Evolutionary conservation across 2,329 filamentous ascomycete species (phyloP).

Genomic region (Shiraia sp.): DNA sequence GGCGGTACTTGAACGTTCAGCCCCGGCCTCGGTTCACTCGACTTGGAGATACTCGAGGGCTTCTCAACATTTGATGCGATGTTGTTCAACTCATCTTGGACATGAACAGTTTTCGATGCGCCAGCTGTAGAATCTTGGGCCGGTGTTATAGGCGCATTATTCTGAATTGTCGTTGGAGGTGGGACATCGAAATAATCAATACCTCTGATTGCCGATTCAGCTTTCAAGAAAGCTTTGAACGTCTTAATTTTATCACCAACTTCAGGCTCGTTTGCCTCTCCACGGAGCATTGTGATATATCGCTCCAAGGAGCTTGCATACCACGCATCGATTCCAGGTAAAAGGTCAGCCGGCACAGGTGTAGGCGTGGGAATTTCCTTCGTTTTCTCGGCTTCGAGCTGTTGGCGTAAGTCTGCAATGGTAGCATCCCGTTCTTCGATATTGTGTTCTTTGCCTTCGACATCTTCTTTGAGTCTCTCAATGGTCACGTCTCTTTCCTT

Average conservation of each 20-base stretch:
- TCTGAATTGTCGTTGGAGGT: slow-evolving; percentile 13
- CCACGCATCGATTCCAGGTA: slow-evolving; percentile 62
- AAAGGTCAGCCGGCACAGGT: slow-evolving; percentile 38
- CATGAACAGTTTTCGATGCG: slow-evolving; percentile 1
- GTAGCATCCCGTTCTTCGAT: slow-evolving; percentile 32
- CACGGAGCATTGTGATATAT: slow-evolving; percentile 59
- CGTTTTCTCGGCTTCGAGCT: slow-evolving; percentile 32
- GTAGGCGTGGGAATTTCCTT: slow-evolving; percentile 27
- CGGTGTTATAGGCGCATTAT: neutral
- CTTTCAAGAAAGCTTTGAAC: slow-evolving; percentile 54
- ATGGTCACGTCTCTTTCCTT: slow-evolving; percentile 36
- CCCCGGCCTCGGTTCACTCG: slow-evolving; percentile 7
- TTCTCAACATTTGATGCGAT: neutral
- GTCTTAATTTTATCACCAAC: slow-evolving; percentile 59
- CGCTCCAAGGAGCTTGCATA: slow-evolving; percentile 59
- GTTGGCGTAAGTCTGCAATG: slow-evolving; percentile 23
- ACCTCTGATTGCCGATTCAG: slow-evolving; percentile 42
- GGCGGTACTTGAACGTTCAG: slow-evolving; percentile 24
- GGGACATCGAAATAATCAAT: slow-evolving; percentile 48
- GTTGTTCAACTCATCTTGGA: neutral
- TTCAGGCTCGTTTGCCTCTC: slow-evolving; percentile 51
- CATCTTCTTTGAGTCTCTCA: slow-evolving; percentile 39
- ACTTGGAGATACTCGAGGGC: neutral
- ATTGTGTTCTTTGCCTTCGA: slow-evolving; percentile 38
- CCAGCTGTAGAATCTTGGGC: neutral